Base-by-base conservation (phyloP, 352 stramenopile genomes). In the Phytophthora nicotianae region DNA sequence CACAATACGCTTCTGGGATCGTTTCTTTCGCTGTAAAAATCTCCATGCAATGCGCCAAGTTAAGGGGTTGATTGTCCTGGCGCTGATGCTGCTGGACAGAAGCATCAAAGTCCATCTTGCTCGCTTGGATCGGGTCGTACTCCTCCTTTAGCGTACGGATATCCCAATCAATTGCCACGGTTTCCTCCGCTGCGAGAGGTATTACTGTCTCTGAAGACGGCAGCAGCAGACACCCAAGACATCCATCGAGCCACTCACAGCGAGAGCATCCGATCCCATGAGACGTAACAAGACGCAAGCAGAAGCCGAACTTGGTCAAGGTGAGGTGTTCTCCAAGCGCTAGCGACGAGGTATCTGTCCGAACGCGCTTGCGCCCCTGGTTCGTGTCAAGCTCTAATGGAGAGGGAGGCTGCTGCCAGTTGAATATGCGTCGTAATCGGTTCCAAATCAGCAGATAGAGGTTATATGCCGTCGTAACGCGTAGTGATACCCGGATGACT, bases 101-200 rank as follows among this genome's bases (percentile, higher is more conserved):
- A 16, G 76, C 74, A 61, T 91, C 69, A 11, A 83, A 81, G 33
- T 93, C 80, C 35, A 93, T 63, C 61, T 93, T 93, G 60, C 83
- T 93, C 4, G 86, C 84, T 75, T 95, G 81, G 54, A 89, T 89
- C 2, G 83, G 80, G 46, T 96, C 85, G 55, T 95, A 96, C 54
- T 93, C 86, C 46, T 95, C 83, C 43, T 92, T 95, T 2, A 96
- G 72, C 5, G 83, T 91, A 11, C 77, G 77, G n/a, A 92, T 91
- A 52, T 95, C 88, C 90, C 90, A 97, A 50, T 97, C 90, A 35
- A 97, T 95, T 1, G 88, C 81, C 19, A 97, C 78, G 0, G 89
- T 96, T 68, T 95, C 83, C 33, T 93, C 85, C 0, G 79, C 81
- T 9, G 83, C 68, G 7, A 96, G 64, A 5, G 74, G 53, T 6